Base-by-base conservation (phyloP, 345 rosid species). In the Boechera stricta region DNA sequence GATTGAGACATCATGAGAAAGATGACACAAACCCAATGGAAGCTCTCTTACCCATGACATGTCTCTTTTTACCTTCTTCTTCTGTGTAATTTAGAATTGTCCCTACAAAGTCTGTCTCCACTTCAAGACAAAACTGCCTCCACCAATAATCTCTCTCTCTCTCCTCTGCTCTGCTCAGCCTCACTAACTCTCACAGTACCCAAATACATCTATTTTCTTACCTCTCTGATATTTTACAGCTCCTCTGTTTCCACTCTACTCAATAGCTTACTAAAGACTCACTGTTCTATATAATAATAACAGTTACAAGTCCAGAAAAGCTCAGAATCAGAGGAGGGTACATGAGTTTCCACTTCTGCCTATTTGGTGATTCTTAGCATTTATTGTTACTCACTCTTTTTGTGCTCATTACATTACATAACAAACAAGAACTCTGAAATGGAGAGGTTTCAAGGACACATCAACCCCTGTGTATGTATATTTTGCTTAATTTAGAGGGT, bases 381-480 rank as follows among this genome's bases (percentile, higher is more conserved):
- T 85, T 79, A 41, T 77, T 77, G 60, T 69, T 75, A 75, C 79
- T 48, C 55, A 77, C 73, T 48, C 55, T 81, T 86, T 83, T 8
- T 51, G 28, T 18, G 28, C 1, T 51, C 28, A 86, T 82, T 85
- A 74, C 83, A 56, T 77, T 81, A 65, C 66, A 67, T 48, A 85
- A 65, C 86, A 89, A 75, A 80, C 74, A 71, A 73, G 67, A 66
- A 21, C 51, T 64, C 58, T 73, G 74, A 66, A 70, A 91, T 91
- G 97, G 97, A 91, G 91, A 86, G 87, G 79, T 80, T 86, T 24
- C 87, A 86, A 86, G 92, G 90, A 83, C 86, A 83, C 69, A 80
- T 86, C 74, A 79, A 87, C 77, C 76, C 89, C 62, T 82, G 76
- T 75, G 94, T 91, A 89, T 82, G 97, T 83, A 60, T 66, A 29